A percentile compares a stretch with the other conserved stretches of the same genome.
Evolutionary conservation across 2,329 filamentous ascomycete species (phyloP).

Genomic region (Huntiella omanensis): DNA sequence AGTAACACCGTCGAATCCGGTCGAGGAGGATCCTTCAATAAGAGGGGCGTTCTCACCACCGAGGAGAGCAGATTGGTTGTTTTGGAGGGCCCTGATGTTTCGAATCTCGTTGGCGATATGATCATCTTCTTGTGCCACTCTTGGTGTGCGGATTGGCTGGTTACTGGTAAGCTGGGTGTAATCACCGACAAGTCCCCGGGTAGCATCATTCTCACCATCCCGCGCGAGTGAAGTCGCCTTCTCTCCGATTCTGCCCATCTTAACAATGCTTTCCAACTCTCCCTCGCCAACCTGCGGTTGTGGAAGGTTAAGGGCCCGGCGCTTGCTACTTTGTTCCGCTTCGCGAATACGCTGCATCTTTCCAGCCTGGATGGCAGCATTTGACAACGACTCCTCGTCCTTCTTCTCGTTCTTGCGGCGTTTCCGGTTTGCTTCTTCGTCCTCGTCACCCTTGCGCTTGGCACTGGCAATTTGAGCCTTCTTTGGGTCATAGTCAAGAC

Average conservation of each 20-base stretch:
- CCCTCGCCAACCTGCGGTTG: conserved; percentile 80
- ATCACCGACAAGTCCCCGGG: conserved; percentile 68
- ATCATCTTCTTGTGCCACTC: conserved; percentile 81
- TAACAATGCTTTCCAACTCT: conserved; percentile 93
- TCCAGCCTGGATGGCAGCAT: conserved; percentile 79
- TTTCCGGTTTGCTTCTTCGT: conserved; percentile 68
- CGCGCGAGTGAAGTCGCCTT: conserved; percentile 58
- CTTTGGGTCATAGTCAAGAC: conserved; percentile 72
- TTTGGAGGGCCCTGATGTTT: conserved; percentile 79
- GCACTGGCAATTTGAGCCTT: conserved; percentile 68
- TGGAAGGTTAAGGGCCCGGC: conserved; percentile 64
- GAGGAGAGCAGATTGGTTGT: conserved; percentile 81
- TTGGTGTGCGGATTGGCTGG: conserved; percentile 81
- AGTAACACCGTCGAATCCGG: conserved; percentile 70
- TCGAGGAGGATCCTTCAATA: conserved; percentile 62
- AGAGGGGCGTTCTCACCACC: conserved; percentile 88
- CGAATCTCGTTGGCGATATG: conserved; percentile 90
- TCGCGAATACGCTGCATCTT: conserved; percentile 90
- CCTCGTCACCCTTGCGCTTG: conserved; percentile 81
- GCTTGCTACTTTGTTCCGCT: conserved; percentile 91
- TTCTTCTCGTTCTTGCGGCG: conserved; percentile 76
- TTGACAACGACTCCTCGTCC: conserved; percentile 46
- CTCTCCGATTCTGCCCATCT: conserved; percentile 92
- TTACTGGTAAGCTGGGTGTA: conserved; percentile 65
- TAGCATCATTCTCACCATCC: conserved; percentile 67